phyloP scores from a whole-genome alignment of 768 basidiomycete genomes.

The Chalciporus pseudorubinellus region DNA sequence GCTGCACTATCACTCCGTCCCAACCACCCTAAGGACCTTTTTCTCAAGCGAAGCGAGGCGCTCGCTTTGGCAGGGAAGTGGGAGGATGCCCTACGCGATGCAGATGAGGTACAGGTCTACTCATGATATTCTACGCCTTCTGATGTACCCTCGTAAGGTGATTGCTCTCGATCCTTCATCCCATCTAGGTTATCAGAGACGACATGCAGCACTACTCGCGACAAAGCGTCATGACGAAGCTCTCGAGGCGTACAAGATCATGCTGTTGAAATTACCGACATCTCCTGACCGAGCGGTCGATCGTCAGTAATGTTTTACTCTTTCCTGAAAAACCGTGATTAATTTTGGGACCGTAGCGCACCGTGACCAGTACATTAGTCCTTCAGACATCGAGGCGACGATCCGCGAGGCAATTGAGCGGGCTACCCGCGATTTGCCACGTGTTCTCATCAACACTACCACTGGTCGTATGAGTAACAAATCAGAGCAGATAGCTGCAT shows the following conservation, averaged over 20 bases:
- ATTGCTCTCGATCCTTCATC: conserved; percentile 10
- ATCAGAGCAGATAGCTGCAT: background rate
- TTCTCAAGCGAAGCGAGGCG: no score
- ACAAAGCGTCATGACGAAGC: background rate
- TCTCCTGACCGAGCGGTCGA: conserved; percentile 2
- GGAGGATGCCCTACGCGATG: no score
- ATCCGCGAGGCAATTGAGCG: conserved; percentile 3
- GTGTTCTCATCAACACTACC: conserved; percentile 9
- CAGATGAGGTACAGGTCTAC: no score
- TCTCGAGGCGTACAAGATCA: conserved; percentile 5
- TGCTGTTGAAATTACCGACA: conserved; percentile 8
- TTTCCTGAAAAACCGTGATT: background rate
- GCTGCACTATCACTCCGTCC: no score
- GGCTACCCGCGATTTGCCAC: conserved; percentile 2
- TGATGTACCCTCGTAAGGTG: background rate
- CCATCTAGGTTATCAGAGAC: conserved; percentile 8
- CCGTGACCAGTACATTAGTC: background rate
- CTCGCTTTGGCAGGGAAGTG: no score
- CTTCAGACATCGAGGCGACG: background rate
- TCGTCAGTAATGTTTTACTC: background rate
- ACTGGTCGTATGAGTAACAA: conserved; percentile 10
- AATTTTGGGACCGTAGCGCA: background rate
- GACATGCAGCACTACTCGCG: conserved; percentile 4
- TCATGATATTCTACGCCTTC: no score
- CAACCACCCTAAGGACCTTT: no score